Base-by-base conservation (phyloP, 108 stramenopile species). In the Aurantiochytrium sp. region DNA sequence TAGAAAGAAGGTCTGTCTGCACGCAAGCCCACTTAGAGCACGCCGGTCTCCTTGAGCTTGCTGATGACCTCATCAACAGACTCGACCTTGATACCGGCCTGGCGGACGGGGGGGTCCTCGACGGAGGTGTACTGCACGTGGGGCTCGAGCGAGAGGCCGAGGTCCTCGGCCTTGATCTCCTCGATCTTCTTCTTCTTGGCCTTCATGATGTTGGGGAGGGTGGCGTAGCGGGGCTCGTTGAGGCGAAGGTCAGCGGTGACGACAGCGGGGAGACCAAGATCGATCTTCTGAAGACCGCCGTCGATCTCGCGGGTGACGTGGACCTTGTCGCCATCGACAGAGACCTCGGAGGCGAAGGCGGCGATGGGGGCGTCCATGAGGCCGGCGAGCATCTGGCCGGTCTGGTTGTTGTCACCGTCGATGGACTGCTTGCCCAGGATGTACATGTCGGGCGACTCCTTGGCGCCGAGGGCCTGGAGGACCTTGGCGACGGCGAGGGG, bases 181-280 rank as follows among this genome's bases (percentile, higher is more conserved):
- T 97, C 96, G 45, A 99, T 95, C 89, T 95, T 95, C 91, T 99
- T 99, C 96, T 99, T 99, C 95, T 99, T 99, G 57, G 99, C 99
- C 94, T 99, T 99, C 99, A 99, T 99, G 88, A 99, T 99, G 91
- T 98, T 98, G 58, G 99, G 99, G 88, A 99, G 95, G 18, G 97
- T 99, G 49, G 99, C 97, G 92, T 99, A 99, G 4, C 99, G 96
- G 28, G 99, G 99, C 72, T 97, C 96, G 90, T 99, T 99, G 72
- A 99, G 95, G 72, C 99, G 96, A 57, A 99, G 92, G 92, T 99
- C 99, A 43, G 97, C 97, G 10, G 99, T 97, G 73, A 99, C 93
- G 19, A 99, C 98, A 19, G 98, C 98, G 16, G 99, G 99, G n/a
- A 95, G 59, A 10, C 23, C 12, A 18, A 91, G n/a, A 28, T 83